Conservation (phyloP, 2,329 filamentous ascomycete species). For the Huntiella moniliformis region DNA sequence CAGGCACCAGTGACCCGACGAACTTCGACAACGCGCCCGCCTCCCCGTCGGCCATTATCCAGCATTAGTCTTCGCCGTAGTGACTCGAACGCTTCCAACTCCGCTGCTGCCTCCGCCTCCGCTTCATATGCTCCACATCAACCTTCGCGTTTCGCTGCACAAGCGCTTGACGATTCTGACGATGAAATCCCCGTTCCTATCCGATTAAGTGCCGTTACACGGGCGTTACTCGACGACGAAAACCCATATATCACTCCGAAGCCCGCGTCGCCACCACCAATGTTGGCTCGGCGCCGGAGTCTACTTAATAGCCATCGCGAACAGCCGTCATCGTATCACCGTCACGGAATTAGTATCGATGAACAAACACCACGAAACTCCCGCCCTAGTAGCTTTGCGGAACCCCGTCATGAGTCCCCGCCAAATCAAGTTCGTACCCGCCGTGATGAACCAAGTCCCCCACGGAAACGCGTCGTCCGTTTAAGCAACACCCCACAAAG, state of each 20-base stretch:
- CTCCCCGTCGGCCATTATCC: slow-evolving; percentile 30
- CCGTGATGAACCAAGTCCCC: slow-evolving; percentile 32
- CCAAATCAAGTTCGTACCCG: slow-evolving; percentile 25
- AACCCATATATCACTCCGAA: slow-evolving; percentile 29
- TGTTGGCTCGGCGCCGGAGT: slow-evolving; percentile 30
- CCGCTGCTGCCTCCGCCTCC: slow-evolving; percentile 16
- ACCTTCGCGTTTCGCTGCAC: slow-evolving; percentile 29
- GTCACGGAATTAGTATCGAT: too few relatives aligned
- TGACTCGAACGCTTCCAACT: slow-evolving; percentile 25
- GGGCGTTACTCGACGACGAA: slow-evolving; percentile 56
- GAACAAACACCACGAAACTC: too few relatives aligned
- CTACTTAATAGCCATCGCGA: slow-evolving; percentile 19
- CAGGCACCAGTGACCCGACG: slow-evolving; percentile 23
- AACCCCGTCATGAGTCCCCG: slow-evolving; percentile 16
- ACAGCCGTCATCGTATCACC: neutral
- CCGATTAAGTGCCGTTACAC: slow-evolving; percentile 84
- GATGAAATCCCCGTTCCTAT: slow-evolving; percentile 83
- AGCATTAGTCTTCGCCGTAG: slow-evolving; percentile 26
- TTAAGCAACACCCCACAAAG: slow-evolving; percentile 33
- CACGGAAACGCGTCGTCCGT: slow-evolving; percentile 37
- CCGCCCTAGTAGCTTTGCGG: too few relatives aligned
- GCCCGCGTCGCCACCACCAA: slow-evolving; percentile 24
- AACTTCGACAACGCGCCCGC: slow-evolving; percentile 34
- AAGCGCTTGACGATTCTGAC: slow-evolving; percentile 55
- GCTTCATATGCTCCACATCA: slow-evolving; percentile 15